These are phyloP conservation scores for Microdochium trichocladiopsis DNA, from an alignment of 2,329 filamentous ascomycete species.

Conservation along the genomic window DNA sequence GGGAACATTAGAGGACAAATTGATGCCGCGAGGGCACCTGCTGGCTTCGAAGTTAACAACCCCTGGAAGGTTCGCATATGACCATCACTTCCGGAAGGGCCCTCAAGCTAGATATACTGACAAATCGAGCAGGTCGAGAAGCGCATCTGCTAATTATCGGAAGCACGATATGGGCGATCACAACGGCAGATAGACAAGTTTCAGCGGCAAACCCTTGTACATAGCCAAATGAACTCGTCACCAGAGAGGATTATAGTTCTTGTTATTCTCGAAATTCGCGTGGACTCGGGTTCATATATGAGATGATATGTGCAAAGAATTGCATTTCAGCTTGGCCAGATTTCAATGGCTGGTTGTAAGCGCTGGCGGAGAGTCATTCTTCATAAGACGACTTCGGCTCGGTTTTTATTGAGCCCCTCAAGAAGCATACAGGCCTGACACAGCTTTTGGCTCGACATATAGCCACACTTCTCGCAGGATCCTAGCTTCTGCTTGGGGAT, in stretches of 20 bases:
- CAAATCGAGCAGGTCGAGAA: conserved; percentile 39
- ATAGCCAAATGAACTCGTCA: conserved; percentile 11
- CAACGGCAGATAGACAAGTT: conserved; percentile 1
- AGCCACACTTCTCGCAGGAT: conserved; percentile 81
- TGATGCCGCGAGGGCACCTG: conserved; percentile 45
- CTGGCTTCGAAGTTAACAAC: conserved; percentile 56
- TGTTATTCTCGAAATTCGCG: background rate
- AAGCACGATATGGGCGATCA: conserved; percentile 2
- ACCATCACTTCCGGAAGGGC: conserved; percentile 2
- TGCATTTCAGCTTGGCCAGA: background rate
- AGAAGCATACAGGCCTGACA: conserved; percentile 92
- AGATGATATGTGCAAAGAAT: conserved; percentile 5
- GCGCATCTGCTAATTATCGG: conserved; percentile 34
- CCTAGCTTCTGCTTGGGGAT: conserved; percentile 66
- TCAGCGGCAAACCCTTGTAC: conserved; percentile 8
- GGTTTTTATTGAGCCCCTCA: conserved; percentile 82
- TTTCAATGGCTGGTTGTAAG: background rate
- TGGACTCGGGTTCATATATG: conserved; percentile 15
- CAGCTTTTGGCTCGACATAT: conserved; percentile 87
- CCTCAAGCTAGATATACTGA: conserved; percentile 7
- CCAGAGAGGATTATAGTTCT: conserved; percentile 6
- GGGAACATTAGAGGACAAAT: conserved; percentile 51
- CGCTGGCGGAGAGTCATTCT: conserved; percentile 5
- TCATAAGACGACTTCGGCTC: conserved; percentile 49
- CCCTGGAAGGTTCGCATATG: conserved; percentile 50